Percentiles rank a stretch among this genome's conserved stretches.
phyloP scores from a whole-genome alignment of 2,329 filamentous ascomycete species.

The Sclerotinia sclerotiorum region DNA sequence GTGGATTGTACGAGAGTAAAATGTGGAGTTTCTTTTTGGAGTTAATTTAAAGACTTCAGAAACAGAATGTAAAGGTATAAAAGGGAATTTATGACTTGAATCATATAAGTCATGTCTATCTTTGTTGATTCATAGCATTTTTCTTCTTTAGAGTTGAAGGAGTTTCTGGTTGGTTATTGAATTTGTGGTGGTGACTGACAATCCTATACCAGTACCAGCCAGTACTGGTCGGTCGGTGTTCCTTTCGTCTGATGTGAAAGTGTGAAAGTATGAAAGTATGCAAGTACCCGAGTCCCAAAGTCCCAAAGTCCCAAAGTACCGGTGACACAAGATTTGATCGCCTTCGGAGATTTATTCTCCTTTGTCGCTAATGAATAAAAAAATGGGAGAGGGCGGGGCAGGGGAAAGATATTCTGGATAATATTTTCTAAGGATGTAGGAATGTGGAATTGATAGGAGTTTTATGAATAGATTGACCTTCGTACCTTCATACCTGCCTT shows the following conservation, averaged over 20 bases:
- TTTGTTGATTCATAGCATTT: conserved; percentile 6
- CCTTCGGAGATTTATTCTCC: conserved; percentile 8
- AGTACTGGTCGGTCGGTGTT: neutral
- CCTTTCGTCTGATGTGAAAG: neutral
- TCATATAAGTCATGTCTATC: conserved; percentile 10
- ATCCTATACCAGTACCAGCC: neutral
- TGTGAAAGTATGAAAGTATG: neutral
- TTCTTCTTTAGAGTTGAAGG: neutral
- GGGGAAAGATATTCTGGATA: neutral
- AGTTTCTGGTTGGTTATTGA: neutral
- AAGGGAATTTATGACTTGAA: conserved; percentile 4
- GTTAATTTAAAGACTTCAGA: conserved; percentile 10
- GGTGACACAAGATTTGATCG: conserved; percentile 5
- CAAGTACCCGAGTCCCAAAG: too few relatives aligned
- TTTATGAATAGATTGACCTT: neutral
- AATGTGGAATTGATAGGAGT: neutral
- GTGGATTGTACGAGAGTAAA: neutral
- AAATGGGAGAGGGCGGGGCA: neutral
- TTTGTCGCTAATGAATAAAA: conserved; percentile 4
- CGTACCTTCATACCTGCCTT: too few relatives aligned
- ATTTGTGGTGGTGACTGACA: conserved; percentile 4
- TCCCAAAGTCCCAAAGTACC: neutral
- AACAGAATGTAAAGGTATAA: neutral
- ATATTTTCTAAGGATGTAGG: neutral
- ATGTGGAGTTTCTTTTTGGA: conserved; percentile 7